Percentiles rank a stretch among this genome's conserved stretches.
These are phyloP conservation scores for Penicillium salamii DNA, from an alignment of 495 filamentous ascomycete species.

Conservation along the genomic window DNA sequence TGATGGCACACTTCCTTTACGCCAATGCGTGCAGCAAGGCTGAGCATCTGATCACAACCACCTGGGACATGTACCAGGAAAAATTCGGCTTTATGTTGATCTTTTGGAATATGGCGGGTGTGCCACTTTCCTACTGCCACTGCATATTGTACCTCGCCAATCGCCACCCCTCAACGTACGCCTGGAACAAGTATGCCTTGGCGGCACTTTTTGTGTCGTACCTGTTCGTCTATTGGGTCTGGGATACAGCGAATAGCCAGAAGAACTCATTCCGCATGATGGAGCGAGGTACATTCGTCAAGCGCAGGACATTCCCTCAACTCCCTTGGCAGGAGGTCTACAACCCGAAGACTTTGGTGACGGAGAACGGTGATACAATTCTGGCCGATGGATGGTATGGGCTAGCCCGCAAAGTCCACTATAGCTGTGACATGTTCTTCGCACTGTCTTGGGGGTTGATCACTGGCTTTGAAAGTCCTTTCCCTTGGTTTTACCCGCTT, in stretches of 20 bases:
- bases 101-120: conserved; percentile 98
- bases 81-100: conserved; percentile 99
- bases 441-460: conserved; percentile 61
- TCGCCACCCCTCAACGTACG: conserved; percentile 75
- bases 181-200: conserved; percentile 63
- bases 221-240: conserved; percentile 84
- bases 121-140: conserved; percentile 94
- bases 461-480: conserved; percentile 52
- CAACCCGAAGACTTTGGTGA: conserved; percentile 76
- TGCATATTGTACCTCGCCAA: conserved; percentile 88
- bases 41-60: conserved; percentile 84
- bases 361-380: conserved; percentile 69
- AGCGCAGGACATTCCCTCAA: conserved; percentile 83
- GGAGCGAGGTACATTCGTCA: conserved; percentile 67
- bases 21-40: conserved; percentile 93
- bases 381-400: conserved; percentile 88
- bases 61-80: conserved; percentile 94
- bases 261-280: conserved; percentile 87
- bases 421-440: conserved; percentile 83
- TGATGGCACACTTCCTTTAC: conserved; percentile 91
- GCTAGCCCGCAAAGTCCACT: conserved; percentile 87
- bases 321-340: conserved; percentile 75
- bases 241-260: conserved; percentile 86
- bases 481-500: conserved; percentile 4
- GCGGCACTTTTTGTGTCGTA: conserved; percentile 62